Conservation (phyloP, 192 early-diverging fungal species). For the Umbelopsis sp. region DNA sequence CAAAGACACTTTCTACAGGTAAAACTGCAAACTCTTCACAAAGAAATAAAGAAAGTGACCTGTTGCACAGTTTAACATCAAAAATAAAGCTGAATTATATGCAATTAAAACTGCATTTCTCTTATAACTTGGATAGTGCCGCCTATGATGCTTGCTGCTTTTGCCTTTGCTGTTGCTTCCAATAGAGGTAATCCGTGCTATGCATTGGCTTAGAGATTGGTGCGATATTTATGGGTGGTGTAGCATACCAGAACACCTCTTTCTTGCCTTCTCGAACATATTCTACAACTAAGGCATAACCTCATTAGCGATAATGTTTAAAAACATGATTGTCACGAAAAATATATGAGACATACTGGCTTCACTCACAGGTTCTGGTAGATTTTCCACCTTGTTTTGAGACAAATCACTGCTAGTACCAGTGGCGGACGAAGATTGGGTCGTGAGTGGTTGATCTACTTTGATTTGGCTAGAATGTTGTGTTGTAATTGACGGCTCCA, state of each 20-base stretch:
- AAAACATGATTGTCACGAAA: not conserved
- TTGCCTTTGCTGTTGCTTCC: constrained; percentile 19
- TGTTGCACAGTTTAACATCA: not conserved
- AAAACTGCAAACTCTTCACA: too few species aligned
- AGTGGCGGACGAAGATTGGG: too few species aligned
- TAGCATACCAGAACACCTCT: constrained; percentile 30
- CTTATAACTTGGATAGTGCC: not conserved
- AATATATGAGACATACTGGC: not conserved
- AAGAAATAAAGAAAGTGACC: not conserved
- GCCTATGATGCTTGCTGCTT: constrained; percentile 7
- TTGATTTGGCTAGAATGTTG: too few species aligned
- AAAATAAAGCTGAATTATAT: not conserved
- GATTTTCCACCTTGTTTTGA: too few species aligned
- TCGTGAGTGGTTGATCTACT: too few species aligned
- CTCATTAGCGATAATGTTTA: not conserved
- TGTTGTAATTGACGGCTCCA: too few species aligned
- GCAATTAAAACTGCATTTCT: too few species aligned
- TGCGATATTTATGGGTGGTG: constrained; percentile 23
- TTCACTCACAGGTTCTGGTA: too few species aligned
- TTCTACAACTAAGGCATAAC: not conserved
- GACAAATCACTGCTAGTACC: too few species aligned
- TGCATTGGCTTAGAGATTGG: constrained; percentile 14
- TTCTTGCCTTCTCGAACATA: constrained; percentile 25
- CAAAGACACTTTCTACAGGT: not conserved
- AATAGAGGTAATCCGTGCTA: constrained; percentile 23